Conservation (phyloP, 169 alveolate genomes). For the Toxoplasma gondii region DNA sequence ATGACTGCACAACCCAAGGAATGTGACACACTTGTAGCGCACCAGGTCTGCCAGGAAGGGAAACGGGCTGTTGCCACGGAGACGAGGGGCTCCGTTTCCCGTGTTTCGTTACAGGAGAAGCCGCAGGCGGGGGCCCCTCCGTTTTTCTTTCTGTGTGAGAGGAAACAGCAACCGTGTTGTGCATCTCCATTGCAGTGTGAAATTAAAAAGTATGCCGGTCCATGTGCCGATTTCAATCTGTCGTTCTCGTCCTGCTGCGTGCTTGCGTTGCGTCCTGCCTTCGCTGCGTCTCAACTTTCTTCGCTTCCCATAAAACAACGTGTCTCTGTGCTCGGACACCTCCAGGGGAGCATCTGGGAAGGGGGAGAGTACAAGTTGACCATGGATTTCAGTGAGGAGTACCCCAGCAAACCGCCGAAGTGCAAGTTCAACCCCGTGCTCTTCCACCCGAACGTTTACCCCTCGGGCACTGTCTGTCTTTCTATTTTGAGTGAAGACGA, state of each 20-base stretch:
- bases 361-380: slow-evolving; percentile 96
- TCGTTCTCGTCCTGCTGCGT: neutral
- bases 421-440: slow-evolving; percentile 96
- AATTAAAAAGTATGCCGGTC: too few species aligned
- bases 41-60: too few species aligned
- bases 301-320: neutral
- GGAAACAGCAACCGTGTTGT: too few species aligned
- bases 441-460: slow-evolving; percentile 98
- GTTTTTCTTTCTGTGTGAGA: too few species aligned
- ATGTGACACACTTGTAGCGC: too few species aligned
- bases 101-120: too few species aligned
- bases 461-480: slow-evolving; percentile 98
- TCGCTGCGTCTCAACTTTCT: neutral
- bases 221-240: too few species aligned
- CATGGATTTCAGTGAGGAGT: slow-evolving; percentile 98
- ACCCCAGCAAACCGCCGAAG: slow-evolving; percentile 99
- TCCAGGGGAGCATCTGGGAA: slow-evolving; percentile 94
- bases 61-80: too few species aligned
- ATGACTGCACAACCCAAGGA: too few species aligned
- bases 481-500: slow-evolving; percentile 99
- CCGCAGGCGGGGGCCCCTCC: too few species aligned
- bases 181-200: too few species aligned
- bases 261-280: neutral
- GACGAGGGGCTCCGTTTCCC: too few species aligned
- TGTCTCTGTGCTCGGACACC: neutral